Percentiles rank a stretch among this genome's conserved stretches.
Conservation (phyloP, 345 rosid genomes). For the Cardamine resedifolia region DNA sequence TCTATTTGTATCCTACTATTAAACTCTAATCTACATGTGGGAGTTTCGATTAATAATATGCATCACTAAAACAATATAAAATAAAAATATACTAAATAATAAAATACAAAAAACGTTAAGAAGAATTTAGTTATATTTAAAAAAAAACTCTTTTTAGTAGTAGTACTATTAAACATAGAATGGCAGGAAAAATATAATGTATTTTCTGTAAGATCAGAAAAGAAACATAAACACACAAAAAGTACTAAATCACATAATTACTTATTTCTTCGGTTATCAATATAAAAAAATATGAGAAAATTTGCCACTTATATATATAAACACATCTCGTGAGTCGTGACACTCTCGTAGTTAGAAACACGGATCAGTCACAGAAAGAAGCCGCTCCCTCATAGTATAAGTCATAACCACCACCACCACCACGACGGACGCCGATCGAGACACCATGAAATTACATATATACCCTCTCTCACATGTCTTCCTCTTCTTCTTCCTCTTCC, state of each 20-base stretch:
- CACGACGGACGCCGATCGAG: slow-evolving; percentile 7
- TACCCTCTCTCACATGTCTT: neutral
- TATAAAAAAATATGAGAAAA: neutral
- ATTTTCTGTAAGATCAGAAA: neutral
- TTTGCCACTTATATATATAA: slow-evolving; percentile 23
- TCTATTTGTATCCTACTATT: neutral
- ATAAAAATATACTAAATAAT: neutral
- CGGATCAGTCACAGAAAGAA: slow-evolving; percentile 22
- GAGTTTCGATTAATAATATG: neutral
- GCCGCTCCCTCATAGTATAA: neutral
- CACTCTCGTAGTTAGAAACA: neutral
- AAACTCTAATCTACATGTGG: neutral
- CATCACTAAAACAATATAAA: neutral
- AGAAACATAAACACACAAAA: neutral
- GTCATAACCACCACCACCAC: neutral
- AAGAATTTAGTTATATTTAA: neutral
- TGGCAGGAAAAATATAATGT: neutral
- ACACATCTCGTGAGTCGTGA: slow-evolving; percentile 38
- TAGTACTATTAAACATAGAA: neutral
- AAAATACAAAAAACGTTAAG: neutral
- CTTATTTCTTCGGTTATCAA: neutral
- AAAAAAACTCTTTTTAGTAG: neutral
- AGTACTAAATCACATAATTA: neutral
- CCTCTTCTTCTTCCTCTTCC: neutral
- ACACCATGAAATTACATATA: slow-evolving; percentile 30